Base-by-base conservation (phyloP, 345 rosid genomes). In the Arabidopsis arenosa region DNA sequence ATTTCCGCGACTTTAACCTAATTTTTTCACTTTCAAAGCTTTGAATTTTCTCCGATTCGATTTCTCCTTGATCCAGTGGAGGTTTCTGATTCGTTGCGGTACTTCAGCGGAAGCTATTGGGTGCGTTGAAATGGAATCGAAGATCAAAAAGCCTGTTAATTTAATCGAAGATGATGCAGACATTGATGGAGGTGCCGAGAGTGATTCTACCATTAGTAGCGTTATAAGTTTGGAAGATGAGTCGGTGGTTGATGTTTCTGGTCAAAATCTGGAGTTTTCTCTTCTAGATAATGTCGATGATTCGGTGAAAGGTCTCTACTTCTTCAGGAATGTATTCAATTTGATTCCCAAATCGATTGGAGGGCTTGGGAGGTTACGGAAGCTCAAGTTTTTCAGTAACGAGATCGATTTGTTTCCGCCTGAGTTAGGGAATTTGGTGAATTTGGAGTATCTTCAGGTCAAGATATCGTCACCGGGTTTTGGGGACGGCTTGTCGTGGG, bases 381-480 rank as follows among this genome's bases (percentile, higher is more conserved):
- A 78, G 63, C 79, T 95, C 40, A 95, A 95, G 85, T 92, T 90
- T 78, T 95, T 92, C 48, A 88, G 94, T 21, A 95, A 95, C 56
- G 88, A 89, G 74, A 82, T 95, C 37, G 85, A 89, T 67, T 65
- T 92, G 72, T 90, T 95, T 32, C 93, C 99, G 0, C 52, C 78
- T 3, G 99, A 92, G 77, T 79, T 92, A 5, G 96, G 85, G 73
- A 84, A 79, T 63, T 76, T 92, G 84, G 84, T 83, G 30, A 86
- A 87, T 32, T 83, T 95, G 80, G 99, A 95, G 81, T 78, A 90
- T 37, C 84, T 92, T 80, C 99, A 92, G 79, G 90, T 95, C 66
- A 92, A 88, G 82, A 60, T 95, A 21, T 88, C 98, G 1, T 76
- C 89, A 0, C 89, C 86, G 9, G 90, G 86, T 9, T 73, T 90